phyloP scores from a whole-genome alignment of 148 eudicot genomes.

The Arbutus unedo region DNA sequence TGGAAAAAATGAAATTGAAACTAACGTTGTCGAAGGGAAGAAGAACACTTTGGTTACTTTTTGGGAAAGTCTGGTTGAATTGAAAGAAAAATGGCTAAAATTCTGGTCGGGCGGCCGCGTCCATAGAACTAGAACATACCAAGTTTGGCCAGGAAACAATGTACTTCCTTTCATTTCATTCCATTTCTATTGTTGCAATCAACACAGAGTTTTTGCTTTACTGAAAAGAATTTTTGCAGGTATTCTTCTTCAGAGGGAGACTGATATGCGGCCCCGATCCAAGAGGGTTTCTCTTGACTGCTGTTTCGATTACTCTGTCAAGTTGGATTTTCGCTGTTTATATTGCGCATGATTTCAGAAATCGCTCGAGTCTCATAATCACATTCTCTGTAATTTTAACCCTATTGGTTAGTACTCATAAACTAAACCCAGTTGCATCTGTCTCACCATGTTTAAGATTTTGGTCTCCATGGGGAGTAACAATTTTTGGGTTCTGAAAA shows the following conservation, averaged over 20 bases:
- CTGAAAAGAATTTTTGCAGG: slow-evolving; percentile 6
- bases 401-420: slow-evolving; percentile 6
- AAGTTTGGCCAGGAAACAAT: slow-evolving; percentile 29
- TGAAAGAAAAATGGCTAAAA: slow-evolving; percentile 12
- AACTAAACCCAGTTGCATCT: not conserved
- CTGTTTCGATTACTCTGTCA: slow-evolving; percentile 17
- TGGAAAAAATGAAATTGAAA: not conserved
- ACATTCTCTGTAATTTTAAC: not conserved
- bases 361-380: slow-evolving; percentile 10
- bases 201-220: not conserved
- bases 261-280: slow-evolving; percentile 23
- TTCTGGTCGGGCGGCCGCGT: not conserved
- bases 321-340: slow-evolving; percentile 25
- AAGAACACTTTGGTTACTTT: not conserved
- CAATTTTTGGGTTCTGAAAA: not conserved
- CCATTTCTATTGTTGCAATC: not conserved
- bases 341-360: slow-evolving; percentile 11
- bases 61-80: slow-evolving; percentile 5
- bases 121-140: slow-evolving; percentile 19
- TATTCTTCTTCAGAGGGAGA: slow-evolving; percentile 21
- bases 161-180: slow-evolving; percentile 3
- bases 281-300: slow-evolving; percentile 22
- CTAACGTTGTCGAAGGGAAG: not conserved
- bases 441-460: not conserved
- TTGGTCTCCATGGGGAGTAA: not conserved